Conservation (phyloP, 345 rosid genomes). For the Punica granatum region DNA sequence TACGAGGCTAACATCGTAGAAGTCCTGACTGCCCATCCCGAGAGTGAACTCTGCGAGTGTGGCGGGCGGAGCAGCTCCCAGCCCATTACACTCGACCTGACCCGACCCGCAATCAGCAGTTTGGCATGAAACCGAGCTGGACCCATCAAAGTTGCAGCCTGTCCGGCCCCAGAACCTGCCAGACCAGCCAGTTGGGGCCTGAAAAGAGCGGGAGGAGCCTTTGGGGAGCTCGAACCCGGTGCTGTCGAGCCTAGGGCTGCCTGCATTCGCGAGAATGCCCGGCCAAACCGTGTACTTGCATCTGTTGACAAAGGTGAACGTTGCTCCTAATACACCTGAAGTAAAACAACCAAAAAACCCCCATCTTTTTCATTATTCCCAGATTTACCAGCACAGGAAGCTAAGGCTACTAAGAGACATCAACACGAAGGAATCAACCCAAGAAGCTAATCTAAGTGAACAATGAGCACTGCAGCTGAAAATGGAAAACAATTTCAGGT, state of each 20-base stretch:
- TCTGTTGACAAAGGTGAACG: conserved; percentile 29
- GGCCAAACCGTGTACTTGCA: conserved; percentile 39
- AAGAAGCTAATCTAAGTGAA: neutral
- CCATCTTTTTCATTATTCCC: too few relatives aligned
- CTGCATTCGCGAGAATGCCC: conserved; percentile 28
- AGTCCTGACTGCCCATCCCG: conserved; percentile 70
- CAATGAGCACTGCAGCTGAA: neutral
- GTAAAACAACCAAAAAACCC: neutral
- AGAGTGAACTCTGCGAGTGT: conserved; percentile 88
- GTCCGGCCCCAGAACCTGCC: conserved; percentile 37
- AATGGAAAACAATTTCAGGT: neutral
- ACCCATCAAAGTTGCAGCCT: conserved; percentile 27
- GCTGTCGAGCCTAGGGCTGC: conserved; percentile 23
- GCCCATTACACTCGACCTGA: conserved; percentile 54
- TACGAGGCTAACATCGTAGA: conserved; percentile 91
- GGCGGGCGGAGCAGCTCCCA: conserved; percentile 78
- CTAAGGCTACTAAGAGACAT: too few relatives aligned
- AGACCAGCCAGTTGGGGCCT: conserved; percentile 35
- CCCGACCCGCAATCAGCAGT: conserved; percentile 83
- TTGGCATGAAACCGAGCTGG: conserved; percentile 47
- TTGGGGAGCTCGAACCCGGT: conserved; percentile 31
- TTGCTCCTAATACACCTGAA: conserved; percentile 21
- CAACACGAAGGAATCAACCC: neutral
- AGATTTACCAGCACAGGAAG: too few relatives aligned
- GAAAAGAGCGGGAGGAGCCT: conserved; percentile 24